These are phyloP conservation scores for Thelonectria blattea DNA, from an alignment of 2,329 filamentous ascomycete genomes.

Conservation along the genomic window DNA sequence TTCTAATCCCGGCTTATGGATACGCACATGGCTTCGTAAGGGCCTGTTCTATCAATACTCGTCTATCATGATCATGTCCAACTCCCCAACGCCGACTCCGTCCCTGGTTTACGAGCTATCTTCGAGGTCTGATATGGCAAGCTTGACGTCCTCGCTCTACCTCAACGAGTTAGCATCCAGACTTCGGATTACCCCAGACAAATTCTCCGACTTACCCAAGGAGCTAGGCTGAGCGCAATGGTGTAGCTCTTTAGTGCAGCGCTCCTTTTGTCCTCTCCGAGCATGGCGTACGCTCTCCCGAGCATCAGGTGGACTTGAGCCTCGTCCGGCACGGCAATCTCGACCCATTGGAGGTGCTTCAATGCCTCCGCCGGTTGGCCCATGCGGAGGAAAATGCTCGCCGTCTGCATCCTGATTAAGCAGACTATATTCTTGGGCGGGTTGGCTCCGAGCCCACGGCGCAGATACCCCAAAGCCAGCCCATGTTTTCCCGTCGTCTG, in stretches of 20 bases:
- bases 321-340: slow-evolving; percentile 9
- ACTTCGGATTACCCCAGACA: not conserved
- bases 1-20: not conserved
- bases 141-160: slow-evolving; percentile 16
- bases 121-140: slow-evolving; percentile 8
- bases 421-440: slow-evolving; percentile 8
- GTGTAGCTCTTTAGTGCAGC: slow-evolving; percentile 12
- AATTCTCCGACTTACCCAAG: slow-evolving; percentile 13
- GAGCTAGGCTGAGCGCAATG: slow-evolving; percentile 15
- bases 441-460: slow-evolving; percentile 7
- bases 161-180: slow-evolving; percentile 8
- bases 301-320: slow-evolving; percentile 17
- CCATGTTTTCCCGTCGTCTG: slow-evolving; percentile 20
- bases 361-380: slow-evolving; percentile 9
- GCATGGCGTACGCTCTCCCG: slow-evolving; percentile 12
- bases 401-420: slow-evolving; percentile 17
- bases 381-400: slow-evolving; percentile 10
- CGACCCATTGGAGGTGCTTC: slow-evolving; percentile 8
- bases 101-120: not conserved
- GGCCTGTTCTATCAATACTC: not conserved
- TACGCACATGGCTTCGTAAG: not conserved
- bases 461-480: slow-evolving; percentile 14
- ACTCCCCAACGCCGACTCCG: not conserved
- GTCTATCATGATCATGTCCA: not conserved
- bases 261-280: slow-evolving; percentile 9